Evolutionary conservation across 108 stramenopile species (phyloP).

Genomic region (Schizochytrium sp.): DNA sequence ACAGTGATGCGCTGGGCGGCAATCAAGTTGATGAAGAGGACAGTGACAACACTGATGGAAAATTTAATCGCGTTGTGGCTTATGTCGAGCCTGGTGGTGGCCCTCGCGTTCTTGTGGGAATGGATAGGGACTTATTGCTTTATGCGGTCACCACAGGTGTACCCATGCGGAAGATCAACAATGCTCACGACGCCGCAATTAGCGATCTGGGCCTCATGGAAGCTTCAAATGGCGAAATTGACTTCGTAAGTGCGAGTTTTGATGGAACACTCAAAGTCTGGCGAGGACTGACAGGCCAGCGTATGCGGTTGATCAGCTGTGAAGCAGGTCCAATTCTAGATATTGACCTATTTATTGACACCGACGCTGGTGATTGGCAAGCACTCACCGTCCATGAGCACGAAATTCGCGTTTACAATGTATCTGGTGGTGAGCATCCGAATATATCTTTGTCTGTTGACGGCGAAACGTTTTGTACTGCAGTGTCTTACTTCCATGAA

Average conservation of each 20-base stretch:
- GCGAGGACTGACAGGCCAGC: background rate
- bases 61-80: background rate
- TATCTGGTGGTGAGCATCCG: background rate
- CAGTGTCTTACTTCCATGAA: background rate
- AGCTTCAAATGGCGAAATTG: background rate
- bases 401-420: background rate
- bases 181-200: background rate
- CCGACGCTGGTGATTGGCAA: background rate
- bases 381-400: background rate
- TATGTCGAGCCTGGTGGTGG: slow-evolving; percentile 16
- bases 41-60: too few species aligned
- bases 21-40: too few species aligned
- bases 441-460: background rate
- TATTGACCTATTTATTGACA: background rate
- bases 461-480: background rate
- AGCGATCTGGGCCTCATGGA: background rate
- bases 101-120: background rate
- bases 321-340: background rate
- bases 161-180: background rate
- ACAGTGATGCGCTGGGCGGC: background rate
- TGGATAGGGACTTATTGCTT: background rate
- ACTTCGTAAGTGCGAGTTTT: background rate
- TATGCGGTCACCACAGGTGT: background rate
- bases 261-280: background rate
- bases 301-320: background rate